phyloP scores from a whole-genome alignment of 2,329 filamentous ascomycete species.

The Fusarium austroafricanum region DNA sequence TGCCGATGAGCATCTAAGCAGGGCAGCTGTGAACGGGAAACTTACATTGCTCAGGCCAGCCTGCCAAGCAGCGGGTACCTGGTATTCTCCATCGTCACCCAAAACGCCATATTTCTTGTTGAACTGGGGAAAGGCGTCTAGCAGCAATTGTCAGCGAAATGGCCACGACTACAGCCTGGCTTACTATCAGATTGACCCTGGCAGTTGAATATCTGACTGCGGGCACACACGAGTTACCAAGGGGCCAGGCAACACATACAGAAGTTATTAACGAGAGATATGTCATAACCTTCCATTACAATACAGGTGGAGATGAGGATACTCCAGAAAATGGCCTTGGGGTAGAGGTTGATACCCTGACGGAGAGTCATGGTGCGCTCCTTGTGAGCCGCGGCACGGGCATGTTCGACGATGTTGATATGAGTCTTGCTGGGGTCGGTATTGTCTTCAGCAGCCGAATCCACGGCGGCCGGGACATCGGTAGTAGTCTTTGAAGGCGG shows the following conservation, averaged over 20 bases:
- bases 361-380: conserved; percentile 41
- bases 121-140: conserved; percentile 67
- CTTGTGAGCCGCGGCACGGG: conserved; percentile 38
- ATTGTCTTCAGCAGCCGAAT: conserved; percentile 21
- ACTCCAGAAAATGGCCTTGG: conserved; percentile 41
- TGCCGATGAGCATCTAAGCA: conserved; percentile 38
- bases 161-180: not conserved
- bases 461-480: conserved; percentile 32
- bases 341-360: conserved; percentile 41
- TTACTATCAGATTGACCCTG: not conserved
- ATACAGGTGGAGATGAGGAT: conserved; percentile 41
- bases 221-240: not conserved
- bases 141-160: conserved; percentile 20
- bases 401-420: conserved; percentile 38
- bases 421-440: conserved; percentile 30
- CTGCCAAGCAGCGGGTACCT: conserved; percentile 72
- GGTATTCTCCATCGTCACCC: conserved; percentile 58
- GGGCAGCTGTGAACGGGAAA: not conserved
- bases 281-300: conserved; percentile 42
- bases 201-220: not conserved
- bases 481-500: conserved; percentile 32
- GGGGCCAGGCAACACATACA: conserved; percentile 22
- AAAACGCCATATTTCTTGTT: conserved; percentile 67
- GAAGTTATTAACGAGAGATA: conserved; percentile 41
- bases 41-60: conserved; percentile 67